Percentiles rank a stretch among this genome's conserved stretches.
phyloP scores from a whole-genome alignment of 805 yeast genomes.

The Martiniozyma abietophila region DNA sequence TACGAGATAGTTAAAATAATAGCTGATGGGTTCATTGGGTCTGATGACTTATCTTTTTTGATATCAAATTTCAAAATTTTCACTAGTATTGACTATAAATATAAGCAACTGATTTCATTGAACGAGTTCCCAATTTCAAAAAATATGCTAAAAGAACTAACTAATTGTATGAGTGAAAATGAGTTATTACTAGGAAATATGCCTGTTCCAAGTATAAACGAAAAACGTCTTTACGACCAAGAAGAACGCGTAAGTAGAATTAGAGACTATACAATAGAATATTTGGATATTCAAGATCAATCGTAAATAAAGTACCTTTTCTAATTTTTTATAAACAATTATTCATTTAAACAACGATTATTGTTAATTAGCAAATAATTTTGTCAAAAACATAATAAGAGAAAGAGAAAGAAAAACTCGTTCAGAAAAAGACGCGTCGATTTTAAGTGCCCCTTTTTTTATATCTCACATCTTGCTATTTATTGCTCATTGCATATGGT shows the following conservation, averaged over 20 bases:
- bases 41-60: slow-evolving; percentile 13
- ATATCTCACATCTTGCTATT: too few relatives aligned
- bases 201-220: slow-evolving; percentile 1
- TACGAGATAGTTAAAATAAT: slow-evolving; percentile 16
- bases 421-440: too few relatives aligned
- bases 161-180: slow-evolving; percentile 1
- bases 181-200: neutral
- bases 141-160: neutral
- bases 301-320: neutral
- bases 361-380: too few relatives aligned
- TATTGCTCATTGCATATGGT: too few relatives aligned
- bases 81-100: slow-evolving; percentile 10
- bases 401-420: too few relatives aligned
- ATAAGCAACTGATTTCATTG: neutral
- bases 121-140: neutral
- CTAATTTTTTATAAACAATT: neutral
- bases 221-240: slow-evolving; percentile 3
- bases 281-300: neutral
- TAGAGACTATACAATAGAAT: neutral
- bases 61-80: slow-evolving; percentile 6
- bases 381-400: too few relatives aligned
- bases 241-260: slow-evolving; percentile 1
- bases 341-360: too few relatives aligned
- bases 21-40: slow-evolving; percentile 14
- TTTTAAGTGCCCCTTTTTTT: too few relatives aligned